Base-by-base conservation (phyloP, 2,329 filamentous ascomycete genomes). In the Penicillium freii region DNA sequence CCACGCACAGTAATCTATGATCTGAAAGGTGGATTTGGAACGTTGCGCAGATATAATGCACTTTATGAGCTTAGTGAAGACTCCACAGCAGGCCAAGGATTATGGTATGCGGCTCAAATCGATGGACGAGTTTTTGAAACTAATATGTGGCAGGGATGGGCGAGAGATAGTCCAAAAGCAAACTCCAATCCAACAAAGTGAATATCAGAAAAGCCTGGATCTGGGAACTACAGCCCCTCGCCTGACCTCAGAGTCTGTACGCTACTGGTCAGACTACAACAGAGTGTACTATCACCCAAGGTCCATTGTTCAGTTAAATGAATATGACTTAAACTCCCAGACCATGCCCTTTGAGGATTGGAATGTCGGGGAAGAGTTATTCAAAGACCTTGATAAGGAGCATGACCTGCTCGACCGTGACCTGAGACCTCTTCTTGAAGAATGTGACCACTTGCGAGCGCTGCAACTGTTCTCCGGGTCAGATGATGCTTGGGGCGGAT, bases 211-310 rank as follows among this genome's bases (percentile, higher is more conserved):
- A 68, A 88, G 86, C 62, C 84, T 97, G 3, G 90, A 97, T 65
- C 76, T 85, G 31, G 92, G 91, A 23, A 71, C 83, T 5, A 73
- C 83, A 3, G 81, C 87, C 6, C 84, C 89, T 0, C 77, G 80
- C 51, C 81, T 96, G 21, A 88, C 82, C 1, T 81, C 86, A 1
- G 83, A 86, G 7, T 83, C 84, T 11, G 89, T 97, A n/a, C 85
- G 91, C 53, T 97, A 94, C 77, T 99, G 94, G 93, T 96, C 92
- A 33, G 94, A 99, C 74, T 97, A 92, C 75, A 95, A 91, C 65
- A 86, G 91, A 27, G 84, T 94, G n/a, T 99, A 87, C 75, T 97
- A 90, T 71, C 92, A 97, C 71, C 94, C 94, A 9, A 86, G 85
- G 54, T 96, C 92, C 13, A 84, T 96, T 53, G 82, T 96, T 10